Evolutionary conservation across 495 filamentous ascomycete species (phyloP), one percentile per base, ranked within the genome.

Genomic region (Annulohypoxylon nitens): DNA sequence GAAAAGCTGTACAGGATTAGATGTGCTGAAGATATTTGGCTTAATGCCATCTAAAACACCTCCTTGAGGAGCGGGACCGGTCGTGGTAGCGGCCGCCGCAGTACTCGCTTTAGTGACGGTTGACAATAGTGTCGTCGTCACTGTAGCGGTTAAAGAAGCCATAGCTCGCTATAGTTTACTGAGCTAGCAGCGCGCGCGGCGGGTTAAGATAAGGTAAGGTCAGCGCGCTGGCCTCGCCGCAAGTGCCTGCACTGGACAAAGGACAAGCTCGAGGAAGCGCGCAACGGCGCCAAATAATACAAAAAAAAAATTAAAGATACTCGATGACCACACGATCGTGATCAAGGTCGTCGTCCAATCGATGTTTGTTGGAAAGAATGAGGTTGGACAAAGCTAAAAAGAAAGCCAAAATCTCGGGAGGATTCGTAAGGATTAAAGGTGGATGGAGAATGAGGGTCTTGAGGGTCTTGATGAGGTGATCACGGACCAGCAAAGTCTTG

Each of bases 1-100:
- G 80, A 99, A 98, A 34, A 97, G 78, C 43, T 92, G 89, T 72
- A 99, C 92, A n/a, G 96, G 96, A 70, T 97, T 93, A 65, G 77
- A 79, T 10, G 75, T 6, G 48, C 62, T 54, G 23, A 66, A 79
- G 12, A 62, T 57, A 69, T 79, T 79, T 47, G 77, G 77, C 14
- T 77, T 41, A 37, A 79, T 65, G 0, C 75, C 75, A 55, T 79
- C 77, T 11, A 79, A 50, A 47, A 79, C 67, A 58, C 77, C 77
- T 25, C 77, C 75, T 54, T 79, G 77, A 20, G 77, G 59, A 41
- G 73, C 11, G 0, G 39, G 69, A 30, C 70, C 57, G 14, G 70
- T 54, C 0, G 77, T 36, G 20, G 73, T 63, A 18, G 69, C 34
- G 11, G 69, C 59, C 2, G 69, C 59, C 1, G 61, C 25, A 36